Base-by-base conservation (phyloP, 2,329 filamentous ascomycete genomes). In the Trichoderma brevicompactum region DNA sequence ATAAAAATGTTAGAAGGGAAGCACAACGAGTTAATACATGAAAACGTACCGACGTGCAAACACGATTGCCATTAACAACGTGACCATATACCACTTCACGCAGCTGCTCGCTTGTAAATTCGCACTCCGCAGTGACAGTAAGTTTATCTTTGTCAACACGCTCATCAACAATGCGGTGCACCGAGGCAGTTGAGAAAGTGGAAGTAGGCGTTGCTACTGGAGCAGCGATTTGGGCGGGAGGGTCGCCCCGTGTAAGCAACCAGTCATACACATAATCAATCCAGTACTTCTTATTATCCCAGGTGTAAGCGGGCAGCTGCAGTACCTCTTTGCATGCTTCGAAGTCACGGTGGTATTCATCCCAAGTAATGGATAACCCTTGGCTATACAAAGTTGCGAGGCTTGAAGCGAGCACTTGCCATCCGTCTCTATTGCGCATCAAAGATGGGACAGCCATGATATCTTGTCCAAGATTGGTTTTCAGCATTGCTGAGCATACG, bases 211-310 rank as follows among this genome's bases (percentile, higher is more conserved):
- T 41, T 87, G 84, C 63, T 82, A 85, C 55, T 87, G 83, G 68
- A 90, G 79, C 66, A 88, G 32, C 12, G 10, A 17, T 9, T 28
- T 61, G 44, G 5, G 7, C 23, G 3, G 55, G 63, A 82, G 84
- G 50, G 43, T 64, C 81, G 54, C 87, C 79, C 19, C 82, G 79
- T 9, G 62, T 64, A 81, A 92, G 80, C 10, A 83, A 84, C 88
- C 89, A 92, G 75, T 92, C 88, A 66, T 91, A 89, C 64, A 83
- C 77, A 69, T 87, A 87, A 70, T 83, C 79, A 36, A 87, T 80
- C 85, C 85, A 88, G 75, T 92, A 92, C 69, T 85, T 88, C 81
- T 92, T 92, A 70, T 87, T 80, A 70, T 93, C 89, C 77, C 90
- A 94, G 0, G 82, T 83, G 73, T 93, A 94, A 3, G 85, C 84